Base-by-base conservation (phyloP, 1,284 basidiomycete genomes). In the Naganishia sp. region DNA sequence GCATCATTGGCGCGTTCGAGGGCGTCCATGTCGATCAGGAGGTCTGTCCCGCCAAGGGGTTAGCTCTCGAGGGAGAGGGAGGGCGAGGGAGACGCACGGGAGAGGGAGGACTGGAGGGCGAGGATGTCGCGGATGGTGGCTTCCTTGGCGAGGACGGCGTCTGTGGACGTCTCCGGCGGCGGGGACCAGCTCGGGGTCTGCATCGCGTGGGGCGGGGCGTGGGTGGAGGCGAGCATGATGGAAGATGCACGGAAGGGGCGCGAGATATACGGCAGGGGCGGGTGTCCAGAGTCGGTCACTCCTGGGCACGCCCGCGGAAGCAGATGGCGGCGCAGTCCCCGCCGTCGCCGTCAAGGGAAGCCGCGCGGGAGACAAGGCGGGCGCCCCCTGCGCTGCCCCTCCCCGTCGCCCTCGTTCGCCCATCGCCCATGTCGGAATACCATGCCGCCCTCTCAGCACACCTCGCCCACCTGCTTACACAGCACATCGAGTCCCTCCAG, bases 1-100 rank as follows among this genome's bases (percentile, higher is more conserved):
- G 50, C 77, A 70, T 78, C 75, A 67, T 79, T 79, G 55, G 76
- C 75, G 71, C 71, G 73, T 45, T 67, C 67, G 21, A 78, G 66
- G 70, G 75, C 77, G 55, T 78, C 77, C 43, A 74, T 78, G 60
- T 79, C 48, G n/a, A 21, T 42, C 9, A 61, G 45, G 15, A 57
- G 44, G 28, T 48, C 42, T 31, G 53, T 9, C 31, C 31, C 28
- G 28, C 28, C 28, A 28, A 28, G 28, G 28, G 28, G 28, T 28
- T 28, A 28, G 28, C 28, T 28, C 28, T 28, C 11, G 28, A 54
- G 52, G 53, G 11, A 42, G 23, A 56, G 39, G 21, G 23, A 43
- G 15, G 42, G 18, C 18, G 16, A 25, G 9, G 21, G 18, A 28
- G 10, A 46, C 56, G 18, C 25, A 46, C 25, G 16, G n/a, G 15